Base-by-base conservation (phyloP, 1,284 basidiomycete species). In the Rhodotorula sp. region DNA sequence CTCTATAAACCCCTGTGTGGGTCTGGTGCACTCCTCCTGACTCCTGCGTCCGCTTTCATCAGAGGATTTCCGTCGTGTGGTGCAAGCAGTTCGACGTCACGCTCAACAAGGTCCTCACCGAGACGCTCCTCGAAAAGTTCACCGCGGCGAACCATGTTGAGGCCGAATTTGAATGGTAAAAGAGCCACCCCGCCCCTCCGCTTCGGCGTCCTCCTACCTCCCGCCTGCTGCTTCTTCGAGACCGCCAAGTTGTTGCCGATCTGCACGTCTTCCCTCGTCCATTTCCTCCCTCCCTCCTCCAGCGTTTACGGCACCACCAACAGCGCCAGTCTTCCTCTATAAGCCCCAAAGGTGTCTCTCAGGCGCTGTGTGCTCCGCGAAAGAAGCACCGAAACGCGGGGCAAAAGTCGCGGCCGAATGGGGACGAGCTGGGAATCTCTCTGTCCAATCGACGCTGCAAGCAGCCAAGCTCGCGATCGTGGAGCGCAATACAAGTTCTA, bases 61-160 rank as follows among this genome's bases (percentile, higher is more conserved):
- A 31, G 71, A 91, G 90, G 71, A 93, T 93, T 69, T 92, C 91
- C 2, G 87, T 50, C 61, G 87, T 89, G 1, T 93, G 91, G 91
- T 93, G 92, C 80, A 91, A 91, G 82, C 88, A 85, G 71, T 84
- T 93, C 79, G 87, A 90, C 67, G 92, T 95, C 2, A 93, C 93
- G 5, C 87, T 95, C 64, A 90, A 92, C 83, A 95, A 92, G 83
- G 84, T 95, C 63, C 95, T 97, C 83, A 89, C 90, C 54, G 95
- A 95, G 85, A 92, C 93, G 1, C 83, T 95, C 38, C 81, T 91
- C 59, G 86, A 84, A 48, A 93, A 93, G 83, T 93, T 73, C 66
- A 62, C 58, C 8, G 75, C 69, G 75, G 70, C 70, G n/a, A 55
- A 50, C 48, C 56, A 69, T n/a, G 62, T 60, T 56, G 71, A 73